A percentile compares a stretch with the other conserved stretches of the same genome.
These are phyloP conservation scores for Populus simonii DNA, from an alignment of 345 rosid species.

Conservation along the genomic window DNA sequence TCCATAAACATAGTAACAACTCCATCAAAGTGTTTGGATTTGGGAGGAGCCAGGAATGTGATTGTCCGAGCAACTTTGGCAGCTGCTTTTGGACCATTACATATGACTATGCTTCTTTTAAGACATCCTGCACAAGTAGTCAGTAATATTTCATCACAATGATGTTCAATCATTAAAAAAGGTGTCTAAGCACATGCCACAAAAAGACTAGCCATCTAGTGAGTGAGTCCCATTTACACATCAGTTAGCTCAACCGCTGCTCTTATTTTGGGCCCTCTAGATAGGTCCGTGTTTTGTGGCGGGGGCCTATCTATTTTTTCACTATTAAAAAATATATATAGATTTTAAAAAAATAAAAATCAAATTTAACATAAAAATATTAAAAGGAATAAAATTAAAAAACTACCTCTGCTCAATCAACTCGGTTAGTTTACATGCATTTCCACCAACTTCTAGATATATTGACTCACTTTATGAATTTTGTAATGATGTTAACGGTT, in stretches of 20 bases:
- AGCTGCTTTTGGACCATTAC: not conserved
- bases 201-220: conserved; percentile 2
- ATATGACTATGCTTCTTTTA: not conserved
- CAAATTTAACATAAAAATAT: too few relatives aligned
- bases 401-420: not conserved
- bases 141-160: conserved; percentile 16
- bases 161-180: conserved; percentile 28
- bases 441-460: not conserved
- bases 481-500: not conserved
- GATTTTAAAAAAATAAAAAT: too few relatives aligned
- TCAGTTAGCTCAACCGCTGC: not conserved
- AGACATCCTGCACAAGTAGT: not conserved
- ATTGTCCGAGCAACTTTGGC: not conserved
- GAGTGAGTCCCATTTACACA: not conserved
- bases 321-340: too few relatives aligned
- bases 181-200: conserved; percentile 27
- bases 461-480: not conserved
- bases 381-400: too few relatives aligned
- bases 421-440: not conserved
- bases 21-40: not conserved
- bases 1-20: not conserved
- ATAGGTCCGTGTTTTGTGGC: too few relatives aligned
- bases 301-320: too few relatives aligned
- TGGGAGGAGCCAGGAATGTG: not conserved
- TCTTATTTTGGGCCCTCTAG: not conserved